phyloP scores from a whole-genome alignment of 192 early-diverging fungal species.

The Allomyces macrogynus region DNA sequence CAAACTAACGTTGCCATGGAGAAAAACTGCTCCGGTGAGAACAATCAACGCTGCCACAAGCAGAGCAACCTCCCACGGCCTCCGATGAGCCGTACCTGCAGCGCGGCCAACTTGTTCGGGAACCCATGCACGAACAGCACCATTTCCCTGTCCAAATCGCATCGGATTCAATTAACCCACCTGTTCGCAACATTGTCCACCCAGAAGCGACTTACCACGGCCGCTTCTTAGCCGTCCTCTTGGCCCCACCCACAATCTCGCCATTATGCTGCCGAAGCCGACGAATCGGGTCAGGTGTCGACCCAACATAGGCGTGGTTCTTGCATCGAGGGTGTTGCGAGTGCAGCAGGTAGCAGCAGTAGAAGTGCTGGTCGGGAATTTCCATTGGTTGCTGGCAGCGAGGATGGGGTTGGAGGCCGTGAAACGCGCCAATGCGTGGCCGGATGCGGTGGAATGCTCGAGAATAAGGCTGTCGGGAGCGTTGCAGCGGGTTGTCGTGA shows the following conservation, averaged over 20 bases:
- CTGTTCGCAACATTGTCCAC: not conserved
- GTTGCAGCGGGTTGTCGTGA: not conserved
- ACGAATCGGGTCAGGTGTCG: slow-evolving; percentile 29
- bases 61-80: too few species aligned
- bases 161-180: not conserved
- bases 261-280: slow-evolving; percentile 32
- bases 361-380: slow-evolving; percentile 2
- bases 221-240: slow-evolving; percentile 16
- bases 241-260: slow-evolving; percentile 30
- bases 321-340: slow-evolving; percentile 11
- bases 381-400: not conserved
- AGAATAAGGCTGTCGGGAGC: not conserved
- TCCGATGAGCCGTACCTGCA: slow-evolving; percentile 17
- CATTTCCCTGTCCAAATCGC: slow-evolving; percentile 19
- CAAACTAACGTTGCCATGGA: slow-evolving; percentile 8
- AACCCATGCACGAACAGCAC: slow-evolving; percentile 23
- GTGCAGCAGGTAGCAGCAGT: slow-evolving; percentile 16
- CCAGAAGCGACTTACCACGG: slow-evolving; percentile 10
- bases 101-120: slow-evolving; percentile 18
- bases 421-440: too few species aligned
- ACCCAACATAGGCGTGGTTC: slow-evolving; percentile 22
- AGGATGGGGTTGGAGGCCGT: too few species aligned
- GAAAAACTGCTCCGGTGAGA: too few species aligned
- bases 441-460: too few species aligned
- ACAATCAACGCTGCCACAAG: too few species aligned